Evolutionary conservation across 208 protist genomes (phyloP), one percentile per base, ranked within the genome.

Genomic region (Porcisia hertigi): DNA sequence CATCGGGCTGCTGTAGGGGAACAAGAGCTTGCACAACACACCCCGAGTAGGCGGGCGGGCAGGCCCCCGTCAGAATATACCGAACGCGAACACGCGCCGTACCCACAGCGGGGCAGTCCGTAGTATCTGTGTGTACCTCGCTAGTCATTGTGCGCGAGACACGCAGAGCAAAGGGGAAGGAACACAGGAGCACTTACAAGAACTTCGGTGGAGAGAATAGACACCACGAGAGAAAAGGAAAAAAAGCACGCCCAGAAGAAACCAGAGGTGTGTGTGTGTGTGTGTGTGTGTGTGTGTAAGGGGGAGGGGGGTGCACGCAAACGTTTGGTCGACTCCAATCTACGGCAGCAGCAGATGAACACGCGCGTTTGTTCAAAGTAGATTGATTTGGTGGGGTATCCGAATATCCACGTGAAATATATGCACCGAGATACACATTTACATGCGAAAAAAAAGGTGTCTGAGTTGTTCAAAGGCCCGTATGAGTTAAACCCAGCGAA

Each of bases 31-130:
- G 81, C 54, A 96, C 76, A n/a, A 91, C 88, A 30, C 81, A 63
- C 3, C 92, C 92, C 43, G 87, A 91, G 76, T 93, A 96, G 45
- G 74, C 69, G 0, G 75, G 58, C 69, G 85, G 75, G 71, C 89
- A 96, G 7, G 89, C 86, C 1, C 89, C 92, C 18, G 84, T 96
- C 58, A 96, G 67, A 18, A 96, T 80, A 79, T 93, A 90, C n/a
- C 86, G 86, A 34, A 94, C 76, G 60, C 81, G 81, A 55, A 93
- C 73, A 52, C 73, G 72, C 2, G 82, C 77, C 84, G 84, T 88
- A 12, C 4, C 64, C 6, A 47, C 11, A 5, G 25, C 25, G 2
- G 65, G 25, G 12, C 23, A 57, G 45, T 55, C 20, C 0, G 23
- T 45, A 59, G 47, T 66, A 58, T 14, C 34, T 54, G 58, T 74